phyloP scores from a whole-genome alignment of 2,329 filamentous ascomycete genomes.

The Sarocladium oryzae region DNA sequence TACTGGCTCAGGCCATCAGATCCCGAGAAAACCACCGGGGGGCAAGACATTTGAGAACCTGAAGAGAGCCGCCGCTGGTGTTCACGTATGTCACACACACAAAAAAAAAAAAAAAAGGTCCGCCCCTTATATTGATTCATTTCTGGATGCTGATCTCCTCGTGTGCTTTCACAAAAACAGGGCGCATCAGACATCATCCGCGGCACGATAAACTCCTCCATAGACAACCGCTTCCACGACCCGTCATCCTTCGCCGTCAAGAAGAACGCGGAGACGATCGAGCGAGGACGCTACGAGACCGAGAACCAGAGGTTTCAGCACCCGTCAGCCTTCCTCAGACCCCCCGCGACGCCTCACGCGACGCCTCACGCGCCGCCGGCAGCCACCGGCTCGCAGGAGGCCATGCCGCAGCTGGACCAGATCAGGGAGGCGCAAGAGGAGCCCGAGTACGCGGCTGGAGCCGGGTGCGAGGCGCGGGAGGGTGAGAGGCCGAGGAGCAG shows the following conservation, averaged over 20 bases:
- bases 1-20: background rate
- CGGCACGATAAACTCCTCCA: conserved; percentile 9
- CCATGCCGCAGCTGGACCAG: conserved; percentile 6
- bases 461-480: background rate
- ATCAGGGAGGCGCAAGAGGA: conserved; percentile 1
- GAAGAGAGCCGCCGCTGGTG: conserved; percentile 5
- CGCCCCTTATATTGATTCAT: too few species aligned
- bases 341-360: background rate
- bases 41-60: conserved; percentile 7
- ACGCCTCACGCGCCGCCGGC: background rate
- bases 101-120: too few species aligned
- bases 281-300: conserved; percentile 4
- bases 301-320: conserved; percentile 5
- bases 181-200: conserved; percentile 5
- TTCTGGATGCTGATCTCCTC: too few species aligned
- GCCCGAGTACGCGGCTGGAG: background rate
- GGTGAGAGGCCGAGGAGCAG: conserved; percentile 1
- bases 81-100: conserved; percentile 5
- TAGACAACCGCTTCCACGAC: conserved; percentile 6
- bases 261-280: background rate
- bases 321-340: background rate
- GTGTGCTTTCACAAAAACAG: background rate
- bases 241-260: background rate
- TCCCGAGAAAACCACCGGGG: background rate
- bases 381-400: background rate